phyloP scores from a whole-genome alignment of 2,329 filamentous ascomycete species.

The Microthyrium microscopicum region DNA sequence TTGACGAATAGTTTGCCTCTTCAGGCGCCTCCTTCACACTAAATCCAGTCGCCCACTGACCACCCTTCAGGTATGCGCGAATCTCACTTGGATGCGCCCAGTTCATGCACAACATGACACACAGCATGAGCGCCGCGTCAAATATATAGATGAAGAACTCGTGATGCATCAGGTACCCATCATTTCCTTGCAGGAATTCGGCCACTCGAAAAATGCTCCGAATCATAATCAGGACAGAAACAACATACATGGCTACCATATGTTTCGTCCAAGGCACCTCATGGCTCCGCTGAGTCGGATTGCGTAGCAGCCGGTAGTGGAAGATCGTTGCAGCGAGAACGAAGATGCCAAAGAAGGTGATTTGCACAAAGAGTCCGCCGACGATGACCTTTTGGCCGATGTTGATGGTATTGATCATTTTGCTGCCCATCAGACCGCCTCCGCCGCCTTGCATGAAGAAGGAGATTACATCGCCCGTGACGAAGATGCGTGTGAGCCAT shows the following conservation, averaged over 20 bases:
- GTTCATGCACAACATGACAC: conserved; percentile 25
- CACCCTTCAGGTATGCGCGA: neutral
- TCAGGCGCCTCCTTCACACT: no score
- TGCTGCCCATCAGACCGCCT: conserved; percentile 23
- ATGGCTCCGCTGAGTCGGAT: conserved; percentile 10
- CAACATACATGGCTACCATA: conserved; percentile 26
- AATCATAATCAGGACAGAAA: conserved; percentile 30
- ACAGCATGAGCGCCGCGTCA: conserved; percentile 28
- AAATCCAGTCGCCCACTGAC: neutral
- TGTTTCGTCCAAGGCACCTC: conserved; percentile 21
- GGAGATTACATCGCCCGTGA: conserved; percentile 30
- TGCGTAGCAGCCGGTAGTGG: conserved; percentile 12
- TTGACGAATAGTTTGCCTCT: no score
- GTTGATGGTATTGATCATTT: conserved; percentile 13
- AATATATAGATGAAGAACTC: conserved; percentile 32
- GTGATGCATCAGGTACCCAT: conserved; percentile 26
- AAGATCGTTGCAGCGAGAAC: conserved; percentile 18
- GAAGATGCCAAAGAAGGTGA: conserved; percentile 35
- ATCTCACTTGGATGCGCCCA: conserved; percentile 17
- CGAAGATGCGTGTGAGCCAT: conserved; percentile 32
- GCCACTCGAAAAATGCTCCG: conserved; percentile 31
- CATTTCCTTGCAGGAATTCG: conserved; percentile 30
- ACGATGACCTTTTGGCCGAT: conserved; percentile 29
- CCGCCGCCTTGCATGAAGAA: conserved; percentile 31
- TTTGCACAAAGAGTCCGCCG: conserved; percentile 32